Evolutionary conservation across 129 eudicot species (phyloP).

Genomic region (Kitagawia praeruptora): DNA sequence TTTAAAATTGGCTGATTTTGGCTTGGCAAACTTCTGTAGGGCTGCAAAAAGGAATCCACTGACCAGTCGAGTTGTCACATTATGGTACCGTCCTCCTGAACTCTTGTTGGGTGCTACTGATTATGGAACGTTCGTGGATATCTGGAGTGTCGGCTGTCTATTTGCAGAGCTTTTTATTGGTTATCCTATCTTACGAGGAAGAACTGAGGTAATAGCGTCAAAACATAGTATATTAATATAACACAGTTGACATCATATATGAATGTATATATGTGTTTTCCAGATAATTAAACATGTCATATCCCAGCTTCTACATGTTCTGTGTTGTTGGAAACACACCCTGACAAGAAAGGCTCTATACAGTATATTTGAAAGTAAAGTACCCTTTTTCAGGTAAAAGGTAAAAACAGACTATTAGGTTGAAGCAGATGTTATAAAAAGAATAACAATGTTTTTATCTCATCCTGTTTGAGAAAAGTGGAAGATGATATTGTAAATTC

Average conservation of each 20-base stretch:
- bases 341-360: too few species aligned
- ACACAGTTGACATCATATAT: not conserved
- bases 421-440: too few species aligned
- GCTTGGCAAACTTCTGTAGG: conserved; percentile 71
- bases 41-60: conserved; percentile 52
- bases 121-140: conserved; percentile 82
- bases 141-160: conserved; percentile 92
- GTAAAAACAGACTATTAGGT: too few species aligned
- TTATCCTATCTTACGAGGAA: conserved; percentile 73
- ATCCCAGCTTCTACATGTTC: too few species aligned
- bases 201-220: conserved; percentile 65
- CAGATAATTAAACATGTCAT: too few species aligned
- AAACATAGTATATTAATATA: not conserved
- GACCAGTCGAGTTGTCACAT: conserved; percentile 82
- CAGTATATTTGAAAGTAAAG: too few species aligned
- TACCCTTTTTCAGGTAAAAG: too few species aligned
- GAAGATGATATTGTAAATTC: too few species aligned
- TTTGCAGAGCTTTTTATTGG: conserved; percentile 81
- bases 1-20: conserved; percentile 82
- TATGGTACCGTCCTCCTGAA: conserved; percentile 97
- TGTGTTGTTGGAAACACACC: too few species aligned
- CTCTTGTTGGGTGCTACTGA: conserved; percentile 78
- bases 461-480: too few species aligned
- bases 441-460: too few species aligned
- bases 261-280: too few species aligned